These are phyloP conservation scores for Coemansia sp. DNA, from an alignment of 192 early-diverging fungal species.

Conservation along the genomic window DNA sequence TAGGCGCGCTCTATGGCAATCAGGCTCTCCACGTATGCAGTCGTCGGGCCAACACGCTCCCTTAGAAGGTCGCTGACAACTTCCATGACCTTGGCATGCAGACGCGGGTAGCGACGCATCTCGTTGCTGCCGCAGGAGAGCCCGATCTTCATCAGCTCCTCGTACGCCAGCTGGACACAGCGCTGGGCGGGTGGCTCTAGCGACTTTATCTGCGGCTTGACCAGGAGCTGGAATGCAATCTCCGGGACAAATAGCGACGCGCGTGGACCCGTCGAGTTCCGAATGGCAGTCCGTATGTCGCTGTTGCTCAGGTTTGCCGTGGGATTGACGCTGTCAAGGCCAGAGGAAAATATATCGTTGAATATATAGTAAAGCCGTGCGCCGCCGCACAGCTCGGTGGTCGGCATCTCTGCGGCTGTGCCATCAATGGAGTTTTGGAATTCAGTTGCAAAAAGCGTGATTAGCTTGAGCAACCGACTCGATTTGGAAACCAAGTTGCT, in stretches of 20 bases:
- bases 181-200: conserved; percentile 75
- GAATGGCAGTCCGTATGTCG: conserved; percentile 81
- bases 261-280: conserved; percentile 80
- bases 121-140: conserved; percentile 78
- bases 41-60: conserved; percentile 73
- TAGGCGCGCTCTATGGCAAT: conserved; percentile 82
- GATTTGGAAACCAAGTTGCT: conserved; percentile 30
- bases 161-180: conserved; percentile 82
- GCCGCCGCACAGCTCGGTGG: conserved; percentile 78
- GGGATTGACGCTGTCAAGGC: conserved; percentile 72
- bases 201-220: conserved; percentile 78
- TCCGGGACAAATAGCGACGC: conserved; percentile 84
- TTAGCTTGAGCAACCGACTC: conserved; percentile 64
- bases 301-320: conserved; percentile 68
- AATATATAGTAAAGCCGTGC: conserved; percentile 85
- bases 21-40: conserved; percentile 76
- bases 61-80: conserved; percentile 77
- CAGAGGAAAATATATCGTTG: conserved; percentile 75
- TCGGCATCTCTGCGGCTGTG: conserved; percentile 68
- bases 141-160: conserved; percentile 80
- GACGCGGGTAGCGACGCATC: conserved; percentile 73
- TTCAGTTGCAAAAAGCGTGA: conserved; percentile 77
- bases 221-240: conserved; percentile 81
- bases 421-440: conserved; percentile 81
- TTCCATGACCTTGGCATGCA: conserved; percentile 73